Conservation (phyloP, 139 green algal species). For the Chlorella sp. region DNA sequence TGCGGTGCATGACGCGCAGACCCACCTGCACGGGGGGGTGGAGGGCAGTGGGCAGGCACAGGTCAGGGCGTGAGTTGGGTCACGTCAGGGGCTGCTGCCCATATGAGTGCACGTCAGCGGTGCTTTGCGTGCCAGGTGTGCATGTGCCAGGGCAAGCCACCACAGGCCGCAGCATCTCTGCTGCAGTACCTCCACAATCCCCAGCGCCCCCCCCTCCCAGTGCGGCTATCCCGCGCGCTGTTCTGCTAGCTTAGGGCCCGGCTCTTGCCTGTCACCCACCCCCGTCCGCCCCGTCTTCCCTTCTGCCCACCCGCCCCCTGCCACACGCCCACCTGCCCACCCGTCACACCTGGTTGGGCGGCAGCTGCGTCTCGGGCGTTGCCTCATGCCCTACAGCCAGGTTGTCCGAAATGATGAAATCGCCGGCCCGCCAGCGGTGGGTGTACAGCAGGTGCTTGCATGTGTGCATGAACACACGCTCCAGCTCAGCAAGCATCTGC, state of each 20-base stretch:
- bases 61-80: too few species aligned
- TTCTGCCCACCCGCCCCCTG: too few species aligned
- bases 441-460: conserved; percentile 37
- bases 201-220: too few species aligned
- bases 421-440: conserved; percentile 52
- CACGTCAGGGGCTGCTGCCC: too few species aligned
- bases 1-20: conserved; percentile 60
- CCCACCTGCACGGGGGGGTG: conserved; percentile 31
- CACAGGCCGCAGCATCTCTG: too few species aligned
- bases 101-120: too few species aligned
- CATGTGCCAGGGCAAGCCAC: too few species aligned
- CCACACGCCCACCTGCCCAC: not conserved
- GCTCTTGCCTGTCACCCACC: too few species aligned
- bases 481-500: conserved; percentile 48
- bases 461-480: conserved; percentile 28
- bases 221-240: not conserved
- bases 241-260: too few species aligned
- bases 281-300: not conserved
- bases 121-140: too few species aligned
- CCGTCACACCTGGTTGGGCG: not conserved
- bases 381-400: conserved; percentile 60
- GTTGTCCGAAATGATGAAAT: conserved; percentile 69
- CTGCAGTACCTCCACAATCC: not conserved
- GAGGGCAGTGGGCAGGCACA: not conserved
- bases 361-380: conserved; percentile 52